phyloP scores from a whole-genome alignment of 2,329 filamentous ascomycete species.

The Verticillium longisporum region DNA sequence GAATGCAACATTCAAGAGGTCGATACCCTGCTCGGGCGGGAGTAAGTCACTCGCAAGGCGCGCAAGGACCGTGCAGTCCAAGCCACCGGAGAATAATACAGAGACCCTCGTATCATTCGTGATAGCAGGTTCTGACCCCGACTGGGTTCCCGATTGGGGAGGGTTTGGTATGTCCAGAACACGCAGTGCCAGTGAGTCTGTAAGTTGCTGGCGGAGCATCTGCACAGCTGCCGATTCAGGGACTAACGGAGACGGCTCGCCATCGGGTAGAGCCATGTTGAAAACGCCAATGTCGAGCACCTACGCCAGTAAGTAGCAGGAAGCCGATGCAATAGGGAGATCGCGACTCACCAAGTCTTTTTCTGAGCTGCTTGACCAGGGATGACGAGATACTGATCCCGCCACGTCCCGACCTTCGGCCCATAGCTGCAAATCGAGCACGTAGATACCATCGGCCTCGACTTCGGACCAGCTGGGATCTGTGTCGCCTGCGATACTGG shows the following conservation, averaged over 20 bases:
- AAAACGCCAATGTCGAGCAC: constrained; percentile 48
- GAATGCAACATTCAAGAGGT: constrained; percentile 93
- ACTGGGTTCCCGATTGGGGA: constrained; percentile 25
- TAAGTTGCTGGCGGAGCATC: constrained; percentile 46
- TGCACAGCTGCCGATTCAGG: constrained; percentile 40
- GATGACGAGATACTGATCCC: not conserved
- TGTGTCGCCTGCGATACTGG: constrained; percentile 58
- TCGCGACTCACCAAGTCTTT: constrained; percentile 36
- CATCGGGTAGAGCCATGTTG: constrained; percentile 36
- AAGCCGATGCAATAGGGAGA: constrained; percentile 4
- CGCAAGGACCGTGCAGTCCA: constrained; percentile 87
- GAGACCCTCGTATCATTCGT: constrained; percentile 54
- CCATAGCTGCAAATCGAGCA: constrained; percentile 44
- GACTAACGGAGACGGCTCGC: constrained; percentile 16
- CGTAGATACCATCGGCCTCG: constrained; percentile 75
- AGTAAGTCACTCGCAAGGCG: constrained; percentile 73
- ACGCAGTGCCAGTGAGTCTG: constrained; percentile 56
- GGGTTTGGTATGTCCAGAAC: constrained; percentile 59
- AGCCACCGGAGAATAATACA: constrained; percentile 85
- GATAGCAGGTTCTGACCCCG: constrained; percentile 4
- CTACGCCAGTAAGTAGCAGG: constrained; percentile 38
- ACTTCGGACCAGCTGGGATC: constrained; percentile 65
- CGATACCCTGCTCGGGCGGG: constrained; percentile 61
- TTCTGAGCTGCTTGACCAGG: constrained; percentile 25
- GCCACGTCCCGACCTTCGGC: not conserved